Evolutionary conservation across 331 rosid species (phyloP), one percentile per base, ranked within the genome.

Genomic region (Quercus phellos): DNA sequence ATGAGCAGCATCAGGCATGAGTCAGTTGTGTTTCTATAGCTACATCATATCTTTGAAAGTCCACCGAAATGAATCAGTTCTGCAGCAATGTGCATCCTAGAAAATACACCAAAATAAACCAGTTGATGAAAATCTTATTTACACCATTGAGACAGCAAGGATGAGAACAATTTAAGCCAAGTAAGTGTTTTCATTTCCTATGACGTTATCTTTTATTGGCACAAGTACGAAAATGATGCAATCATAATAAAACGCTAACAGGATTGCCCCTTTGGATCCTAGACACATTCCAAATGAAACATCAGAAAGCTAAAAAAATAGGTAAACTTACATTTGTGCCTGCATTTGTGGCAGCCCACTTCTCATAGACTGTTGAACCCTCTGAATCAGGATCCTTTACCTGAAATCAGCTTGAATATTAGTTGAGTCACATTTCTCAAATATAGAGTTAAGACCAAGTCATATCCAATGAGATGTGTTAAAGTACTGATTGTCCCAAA

Each of bases 371-470:
- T 4, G 93, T 87, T 43, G 74, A 80, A 68, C 85, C 89, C 74
- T 84, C 83, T 2, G 80, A 63, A 55, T 94, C 99, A 11, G 99
- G 99, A 87, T 94, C 99, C 79, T 89, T 83, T 61, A 94, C 93
- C 98, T 94, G 93, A 80, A 83, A 63, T 73, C 67, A 70, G 61
- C 50, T 68, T 46, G 55, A 79, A 76, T 32, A 70, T 6, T 55
- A 79, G 50, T 74, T 73, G 26, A 35, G 10, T 63, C 10, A 78
- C 74, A 78, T 50, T 16, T 51, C 51, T 51, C 70, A 79, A 82
- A 79, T 55, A 78, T 22, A n/a, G 30, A 17, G 50, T 26, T 26
- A 30, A 32, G 13, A 19, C 17, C 13, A 1, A 51, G 17, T 50
- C 38, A 8, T 27, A 8, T 42, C 70, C 38, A 35, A 60, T 22